These are phyloP conservation scores for Naematelia encephala DNA, from an alignment of 768 basidiomycete species.

Conservation along the genomic window DNA sequence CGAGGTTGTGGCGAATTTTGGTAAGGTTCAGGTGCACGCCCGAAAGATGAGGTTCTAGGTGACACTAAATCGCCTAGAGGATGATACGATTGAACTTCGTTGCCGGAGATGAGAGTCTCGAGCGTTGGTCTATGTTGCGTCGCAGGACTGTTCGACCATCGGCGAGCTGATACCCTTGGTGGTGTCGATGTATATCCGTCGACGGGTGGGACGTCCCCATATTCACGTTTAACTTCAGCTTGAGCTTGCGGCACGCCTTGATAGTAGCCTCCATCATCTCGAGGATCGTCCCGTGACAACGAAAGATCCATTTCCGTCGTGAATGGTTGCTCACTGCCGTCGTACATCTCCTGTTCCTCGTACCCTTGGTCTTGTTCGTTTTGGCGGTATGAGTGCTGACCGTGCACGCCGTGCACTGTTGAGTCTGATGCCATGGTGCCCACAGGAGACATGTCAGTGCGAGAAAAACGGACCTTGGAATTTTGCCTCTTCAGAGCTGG, in stretches of 20 bases:
- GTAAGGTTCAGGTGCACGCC: not conserved
- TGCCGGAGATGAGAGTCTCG: conserved; percentile 15
- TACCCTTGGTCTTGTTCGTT: conserved; percentile 6
- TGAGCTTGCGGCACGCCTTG: not conserved
- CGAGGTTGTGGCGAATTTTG: conserved; percentile 13
- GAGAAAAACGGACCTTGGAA: conserved; percentile 32
- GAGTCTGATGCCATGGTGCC: conserved; percentile 29
- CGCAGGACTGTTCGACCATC: conserved; percentile 9
- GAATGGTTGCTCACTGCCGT: not conserved
- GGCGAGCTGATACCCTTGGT: conserved; percentile 6
- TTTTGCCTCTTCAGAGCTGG: conserved; percentile 22
- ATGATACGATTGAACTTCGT: conserved; percentile 11
- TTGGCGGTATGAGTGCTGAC: conserved; percentile 8
- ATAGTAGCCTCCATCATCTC: not conserved
- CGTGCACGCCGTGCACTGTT: conserved; percentile 15
- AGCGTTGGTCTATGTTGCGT: conserved; percentile 25
- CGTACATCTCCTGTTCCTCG: not conserved
- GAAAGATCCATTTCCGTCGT: not conserved
- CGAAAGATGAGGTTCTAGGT: conserved; percentile 5
- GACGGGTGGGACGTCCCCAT: not conserved
- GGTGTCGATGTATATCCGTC: conserved; percentile 23
- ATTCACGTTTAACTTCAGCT: not conserved
- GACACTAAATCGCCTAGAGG: conserved; percentile 7
- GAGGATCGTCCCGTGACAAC: not conserved
- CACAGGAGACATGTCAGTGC: conserved; percentile 26